phyloP scores from a whole-genome alignment of 73 alveolate species.

The Symbiodinium natans region DNA sequence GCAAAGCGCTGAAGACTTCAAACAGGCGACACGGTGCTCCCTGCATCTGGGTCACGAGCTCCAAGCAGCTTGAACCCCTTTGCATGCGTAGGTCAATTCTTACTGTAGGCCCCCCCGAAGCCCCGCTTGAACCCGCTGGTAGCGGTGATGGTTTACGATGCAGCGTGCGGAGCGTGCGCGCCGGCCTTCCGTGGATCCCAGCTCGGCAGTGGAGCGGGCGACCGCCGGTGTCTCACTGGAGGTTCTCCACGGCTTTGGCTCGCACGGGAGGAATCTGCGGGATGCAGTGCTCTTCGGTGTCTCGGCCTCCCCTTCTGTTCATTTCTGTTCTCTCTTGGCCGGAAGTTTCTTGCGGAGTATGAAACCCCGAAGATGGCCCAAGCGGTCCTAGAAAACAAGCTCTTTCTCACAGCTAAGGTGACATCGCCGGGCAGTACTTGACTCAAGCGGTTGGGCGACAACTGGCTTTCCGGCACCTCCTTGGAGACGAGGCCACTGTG shows the following conservation, averaged over 20 bases:
- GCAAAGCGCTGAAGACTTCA: too few species aligned
- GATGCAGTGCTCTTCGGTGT: constrained; percentile 60
- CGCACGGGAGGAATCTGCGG: constrained; percentile 39
- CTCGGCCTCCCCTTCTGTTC: background rate
- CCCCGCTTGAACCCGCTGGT: too few species aligned
- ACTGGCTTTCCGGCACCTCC: constrained; percentile 40
- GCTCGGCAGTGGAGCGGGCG: constrained; percentile 3
- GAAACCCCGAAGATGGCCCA: background rate
- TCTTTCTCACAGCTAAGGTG: background rate
- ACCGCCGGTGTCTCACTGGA: constrained; percentile 56
- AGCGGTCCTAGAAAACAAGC: too few species aligned
- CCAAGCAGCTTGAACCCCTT: too few species aligned
- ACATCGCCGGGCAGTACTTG: constrained; percentile 69
- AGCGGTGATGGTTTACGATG: background rate
- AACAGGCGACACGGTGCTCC: too few species aligned
- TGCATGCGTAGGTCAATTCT: too few species aligned
- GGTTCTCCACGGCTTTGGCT: constrained; percentile 62
- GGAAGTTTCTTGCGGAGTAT: background rate
- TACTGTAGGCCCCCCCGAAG: too few species aligned
- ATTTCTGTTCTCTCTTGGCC: background rate
- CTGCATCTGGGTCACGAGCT: too few species aligned
- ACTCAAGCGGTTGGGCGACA: constrained; percentile 67
- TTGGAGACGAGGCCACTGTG: constrained; percentile 25
- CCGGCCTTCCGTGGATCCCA: background rate
- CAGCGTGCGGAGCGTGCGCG: background rate